Evolutionary conservation across 192 early-diverging fungal genomes (phyloP).

Genomic region (Coemansia asiatica): DNA sequence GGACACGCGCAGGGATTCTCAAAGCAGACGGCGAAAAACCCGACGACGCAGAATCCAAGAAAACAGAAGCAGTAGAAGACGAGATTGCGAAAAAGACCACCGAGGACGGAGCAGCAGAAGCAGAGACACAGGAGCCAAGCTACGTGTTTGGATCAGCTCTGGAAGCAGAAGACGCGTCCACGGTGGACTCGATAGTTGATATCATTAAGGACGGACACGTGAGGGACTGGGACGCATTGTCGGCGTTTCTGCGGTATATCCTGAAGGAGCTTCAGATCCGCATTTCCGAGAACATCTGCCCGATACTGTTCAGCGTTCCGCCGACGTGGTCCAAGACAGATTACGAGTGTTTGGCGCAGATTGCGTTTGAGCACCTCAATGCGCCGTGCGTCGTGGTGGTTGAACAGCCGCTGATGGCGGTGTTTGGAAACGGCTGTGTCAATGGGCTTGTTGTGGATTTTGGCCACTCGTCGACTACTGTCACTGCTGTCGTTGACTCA

Average conservation of each 20-base stretch:
- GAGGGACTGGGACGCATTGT: constrained; percentile 70
- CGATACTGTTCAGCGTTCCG: constrained; percentile 80
- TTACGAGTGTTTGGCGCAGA: constrained; percentile 76
- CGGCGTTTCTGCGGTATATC: constrained; percentile 75
- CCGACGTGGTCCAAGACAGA: constrained; percentile 78
- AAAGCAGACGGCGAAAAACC: constrained; percentile 7
- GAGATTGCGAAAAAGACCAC: background rate
- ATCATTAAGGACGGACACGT: constrained; percentile 65
- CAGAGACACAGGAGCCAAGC: constrained; percentile 21
- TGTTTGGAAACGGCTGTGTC: constrained; percentile 75
- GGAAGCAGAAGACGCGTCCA: constrained; percentile 22
- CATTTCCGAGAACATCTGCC: constrained; percentile 71
- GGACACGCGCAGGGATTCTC: constrained; percentile 28
- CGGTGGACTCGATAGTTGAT: constrained; percentile 38
- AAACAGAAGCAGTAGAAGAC: background rate
- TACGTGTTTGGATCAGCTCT: constrained; percentile 51
- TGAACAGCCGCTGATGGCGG: constrained; percentile 79
- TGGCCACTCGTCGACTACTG: constrained; percentile 79
- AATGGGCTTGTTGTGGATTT: constrained; percentile 89
- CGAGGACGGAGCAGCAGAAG: background rate
- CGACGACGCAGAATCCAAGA: constrained; percentile 8
- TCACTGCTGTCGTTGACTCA: constrained; percentile 82
- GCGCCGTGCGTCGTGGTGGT: constrained; percentile 76
- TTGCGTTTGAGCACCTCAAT: constrained; percentile 93
- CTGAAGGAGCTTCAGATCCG: constrained; percentile 77